Evolutionary conservation across 2,329 filamentous ascomycete species (phyloP).

Genomic region (Mycosphaerella arachidis): DNA sequence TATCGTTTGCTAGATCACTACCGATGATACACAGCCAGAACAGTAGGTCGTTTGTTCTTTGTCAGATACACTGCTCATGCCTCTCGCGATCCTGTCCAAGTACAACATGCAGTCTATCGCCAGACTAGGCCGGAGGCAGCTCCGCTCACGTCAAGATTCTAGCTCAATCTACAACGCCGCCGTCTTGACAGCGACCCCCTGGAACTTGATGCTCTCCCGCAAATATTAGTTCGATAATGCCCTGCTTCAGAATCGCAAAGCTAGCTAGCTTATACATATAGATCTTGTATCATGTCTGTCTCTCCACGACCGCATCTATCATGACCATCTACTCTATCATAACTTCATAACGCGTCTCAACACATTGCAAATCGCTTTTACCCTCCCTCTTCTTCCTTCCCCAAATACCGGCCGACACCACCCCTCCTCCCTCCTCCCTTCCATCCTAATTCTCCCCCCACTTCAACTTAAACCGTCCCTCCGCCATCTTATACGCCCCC

Average conservation of each 20-base stretch:
- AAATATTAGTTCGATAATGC: no score
- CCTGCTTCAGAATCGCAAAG: no score
- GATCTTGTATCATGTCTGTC: neutral
- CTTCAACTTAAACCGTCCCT: slow-evolving; percentile 71
- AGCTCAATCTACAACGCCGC: no score
- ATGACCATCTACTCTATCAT: neutral
- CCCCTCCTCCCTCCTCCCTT: neutral
- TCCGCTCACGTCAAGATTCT: no score
- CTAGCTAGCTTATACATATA: neutral
- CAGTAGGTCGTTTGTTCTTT: neutral
- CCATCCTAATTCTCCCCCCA: slow-evolving; percentile 63
- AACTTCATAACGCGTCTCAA: neutral
- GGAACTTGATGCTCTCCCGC: no score
- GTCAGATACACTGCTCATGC: neutral
- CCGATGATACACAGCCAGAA: neutral
- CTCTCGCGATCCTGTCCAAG: neutral
- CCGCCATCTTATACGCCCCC: slow-evolving; percentile 68
- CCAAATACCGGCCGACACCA: neutral
- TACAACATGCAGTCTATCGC: no score
- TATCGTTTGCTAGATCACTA: neutral
- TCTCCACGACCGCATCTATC: neutral
- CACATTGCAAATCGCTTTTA: neutral
- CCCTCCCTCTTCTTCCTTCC: neutral
- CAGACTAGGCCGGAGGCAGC: no score
- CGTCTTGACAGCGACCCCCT: no score